Conservation (phyloP, 805 yeast genomes). For the Candida vartiovaarae region DNA sequence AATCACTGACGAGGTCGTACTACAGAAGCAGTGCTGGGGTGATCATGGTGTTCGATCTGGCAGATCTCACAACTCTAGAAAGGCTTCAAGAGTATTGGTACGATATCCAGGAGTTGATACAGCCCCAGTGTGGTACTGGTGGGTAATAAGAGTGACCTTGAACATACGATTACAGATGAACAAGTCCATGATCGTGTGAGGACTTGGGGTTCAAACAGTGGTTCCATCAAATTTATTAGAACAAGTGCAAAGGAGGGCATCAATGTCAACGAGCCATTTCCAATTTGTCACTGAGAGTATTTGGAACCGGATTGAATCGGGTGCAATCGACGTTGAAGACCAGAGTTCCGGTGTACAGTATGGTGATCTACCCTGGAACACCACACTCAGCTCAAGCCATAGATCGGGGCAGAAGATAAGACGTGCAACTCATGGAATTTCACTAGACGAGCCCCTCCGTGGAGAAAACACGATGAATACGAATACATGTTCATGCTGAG, state of each 20-base stretch:
- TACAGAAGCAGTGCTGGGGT: constrained; percentile 33
- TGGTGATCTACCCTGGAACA: constrained; percentile 32
- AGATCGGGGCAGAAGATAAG: too few species aligned
- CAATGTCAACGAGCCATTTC: constrained; percentile 36
- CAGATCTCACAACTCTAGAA: constrained; percentile 19
- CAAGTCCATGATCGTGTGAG: background rate
- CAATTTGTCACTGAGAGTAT: constrained; percentile 32
- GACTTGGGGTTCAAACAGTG: background rate
- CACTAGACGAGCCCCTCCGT: too few species aligned
- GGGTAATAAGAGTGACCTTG: constrained; percentile 29
- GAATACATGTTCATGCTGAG: background rate
- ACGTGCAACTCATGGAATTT: too few species aligned
- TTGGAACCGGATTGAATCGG: constrained; percentile 40
- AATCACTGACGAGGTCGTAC: constrained; percentile 31
- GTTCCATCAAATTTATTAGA: constrained; percentile 13
- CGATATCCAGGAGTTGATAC: constrained; percentile 26
- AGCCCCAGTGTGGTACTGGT: constrained; percentile 26
- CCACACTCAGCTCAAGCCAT: background rate
- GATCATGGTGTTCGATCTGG: constrained; percentile 28
- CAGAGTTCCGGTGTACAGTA: constrained; percentile 42
- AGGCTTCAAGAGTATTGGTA: constrained; percentile 25
- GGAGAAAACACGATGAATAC: too few species aligned
- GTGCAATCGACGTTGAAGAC: constrained; percentile 40
- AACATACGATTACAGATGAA: background rate
- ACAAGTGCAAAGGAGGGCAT: constrained; percentile 36